Evolutionary conservation across 192 early-diverging fungal species (phyloP), one percentile per base, ranked within the genome.

Genomic region (Rhizophagus clarus): DNA sequence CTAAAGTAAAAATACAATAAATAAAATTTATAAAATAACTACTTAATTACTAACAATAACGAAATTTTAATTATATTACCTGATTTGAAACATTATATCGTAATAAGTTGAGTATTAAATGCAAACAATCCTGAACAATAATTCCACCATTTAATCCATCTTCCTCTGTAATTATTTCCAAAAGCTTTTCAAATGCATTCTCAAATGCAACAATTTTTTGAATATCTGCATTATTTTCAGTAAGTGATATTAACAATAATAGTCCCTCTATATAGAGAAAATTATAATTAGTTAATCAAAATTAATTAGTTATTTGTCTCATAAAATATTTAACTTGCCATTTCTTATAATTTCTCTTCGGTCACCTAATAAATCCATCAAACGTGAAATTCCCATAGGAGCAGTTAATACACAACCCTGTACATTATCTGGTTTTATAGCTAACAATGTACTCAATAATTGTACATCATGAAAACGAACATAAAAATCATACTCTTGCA

Each of bases 131-230:
- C 80, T 98, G 96, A 22, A 98, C 97, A 83, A 98, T 95, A 74
- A 98, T 98, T 22, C 96, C 97, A 60, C 95, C 95, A 26, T 94
- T 93, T 31, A 95, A 93, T 10, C 94, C 96, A 45, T 95, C 97
- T 81, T 98, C 97, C 42, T 96, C 95, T 69, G 92, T 82, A 76
- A 98, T 94, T 68, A 98, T 95, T 3, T 87, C 88, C 71, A 99
- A 85, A 28, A 99, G 85, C 11, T 93, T 88, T 74, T 99, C 98
- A 86, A 99, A 99, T 6, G 96, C 96, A 79, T 95, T 97, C 76
- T 98, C 95, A 86, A 99, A 99, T 17, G 98, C 97, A 67, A 99
- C 95, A 79, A 99, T 96, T 88, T 99, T 98, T 87, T 99, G 98
- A 31, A 99, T 94, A 74, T 98, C 97, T 12, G 96, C 94, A 84